A percentile compares a stretch with the other conserved stretches of the same genome.
Evolutionary conservation across 768 basidiomycete species (phyloP).

Genomic region (Nidula microcarpa): DNA sequence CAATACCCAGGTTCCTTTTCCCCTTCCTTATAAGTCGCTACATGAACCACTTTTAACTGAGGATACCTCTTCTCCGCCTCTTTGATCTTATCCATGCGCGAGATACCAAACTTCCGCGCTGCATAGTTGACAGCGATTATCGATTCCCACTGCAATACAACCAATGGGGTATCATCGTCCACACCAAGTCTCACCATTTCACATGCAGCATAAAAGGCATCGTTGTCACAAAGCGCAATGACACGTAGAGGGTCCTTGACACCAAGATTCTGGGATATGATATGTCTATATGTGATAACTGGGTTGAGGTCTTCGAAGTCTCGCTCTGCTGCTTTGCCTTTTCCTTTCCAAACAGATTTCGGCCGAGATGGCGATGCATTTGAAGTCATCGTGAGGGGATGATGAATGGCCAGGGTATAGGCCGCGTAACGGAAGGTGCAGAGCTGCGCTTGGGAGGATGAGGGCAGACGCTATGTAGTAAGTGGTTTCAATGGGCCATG

Average conservation of each 20-base stretch:
- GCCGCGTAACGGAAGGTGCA: too few relatives aligned
- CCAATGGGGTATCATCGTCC: slow-evolving; percentile 58
- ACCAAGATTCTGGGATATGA: slow-evolving; percentile 65
- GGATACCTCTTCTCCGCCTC: slow-evolving; percentile 89
- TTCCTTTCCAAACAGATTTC: slow-evolving; percentile 68
- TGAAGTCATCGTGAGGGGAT: too few relatives aligned
- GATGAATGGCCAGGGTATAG: too few relatives aligned
- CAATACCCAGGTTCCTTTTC: slow-evolving; percentile 87
- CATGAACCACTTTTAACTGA: slow-evolving; percentile 80
- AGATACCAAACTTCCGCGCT: slow-evolving; percentile 89
- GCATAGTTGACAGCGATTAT: slow-evolving; percentile 96
- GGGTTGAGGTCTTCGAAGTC: slow-evolving; percentile 64
- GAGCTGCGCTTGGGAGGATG: too few relatives aligned
- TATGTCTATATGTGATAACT: slow-evolving; percentile 74
- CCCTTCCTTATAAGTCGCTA: slow-evolving; percentile 91
- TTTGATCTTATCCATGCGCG: slow-evolving; percentile 80
- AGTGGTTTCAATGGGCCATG: too few relatives aligned
- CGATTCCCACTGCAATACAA: slow-evolving; percentile 85
- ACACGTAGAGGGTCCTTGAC: slow-evolving; percentile 77
- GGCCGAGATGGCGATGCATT: too few relatives aligned
- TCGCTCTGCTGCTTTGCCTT: slow-evolving; percentile 39
- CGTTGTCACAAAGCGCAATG: slow-evolving; percentile 88
- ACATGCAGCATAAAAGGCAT: slow-evolving; percentile 83
- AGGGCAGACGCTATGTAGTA: too few relatives aligned
- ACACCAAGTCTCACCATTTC: slow-evolving; percentile 80